phyloP scores from a whole-genome alignment of 2,329 filamentous ascomycete species.

The Paecilomyces niveus region DNA sequence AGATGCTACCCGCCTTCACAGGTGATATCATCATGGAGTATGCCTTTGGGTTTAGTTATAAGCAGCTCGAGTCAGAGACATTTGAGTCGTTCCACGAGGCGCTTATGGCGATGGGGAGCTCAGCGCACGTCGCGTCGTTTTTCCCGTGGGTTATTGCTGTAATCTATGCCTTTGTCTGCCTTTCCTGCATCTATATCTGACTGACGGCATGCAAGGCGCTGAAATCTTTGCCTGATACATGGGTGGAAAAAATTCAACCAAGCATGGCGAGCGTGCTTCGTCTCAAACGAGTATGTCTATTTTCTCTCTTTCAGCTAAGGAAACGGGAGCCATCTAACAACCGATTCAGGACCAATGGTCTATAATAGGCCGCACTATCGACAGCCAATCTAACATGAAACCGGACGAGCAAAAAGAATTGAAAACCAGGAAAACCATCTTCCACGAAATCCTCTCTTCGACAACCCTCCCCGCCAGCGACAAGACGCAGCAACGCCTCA shows the following conservation, averaged over 20 bases:
- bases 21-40: conserved; percentile 21
- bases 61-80: conserved; percentile 13
- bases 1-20: conserved; percentile 13
- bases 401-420: conserved; percentile 4
- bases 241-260: conserved; percentile 7
- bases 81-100: conserved; percentile 17
- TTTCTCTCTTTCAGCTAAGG: neutral
- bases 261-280: conserved; percentile 5
- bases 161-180: neutral
- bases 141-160: conserved; percentile 13
- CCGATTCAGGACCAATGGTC: conserved; percentile 10
- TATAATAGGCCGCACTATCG: conserved; percentile 10
- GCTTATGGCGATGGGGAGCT: conserved; percentile 12
- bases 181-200: neutral
- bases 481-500: conserved; percentile 4
- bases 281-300: conserved; percentile 6
- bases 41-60: conserved; percentile 16
- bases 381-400: neutral
- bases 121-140: conserved; percentile 12
- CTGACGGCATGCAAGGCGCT: conserved; percentile 3
- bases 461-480: conserved; percentile 14
- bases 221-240: conserved; percentile 6
- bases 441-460: conserved; percentile 13
- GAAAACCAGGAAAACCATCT: conserved; percentile 13
- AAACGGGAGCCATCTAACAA: neutral